Base-by-base conservation (phyloP, 179 eudicot genomes). In the Gypsophila paniculata region DNA sequence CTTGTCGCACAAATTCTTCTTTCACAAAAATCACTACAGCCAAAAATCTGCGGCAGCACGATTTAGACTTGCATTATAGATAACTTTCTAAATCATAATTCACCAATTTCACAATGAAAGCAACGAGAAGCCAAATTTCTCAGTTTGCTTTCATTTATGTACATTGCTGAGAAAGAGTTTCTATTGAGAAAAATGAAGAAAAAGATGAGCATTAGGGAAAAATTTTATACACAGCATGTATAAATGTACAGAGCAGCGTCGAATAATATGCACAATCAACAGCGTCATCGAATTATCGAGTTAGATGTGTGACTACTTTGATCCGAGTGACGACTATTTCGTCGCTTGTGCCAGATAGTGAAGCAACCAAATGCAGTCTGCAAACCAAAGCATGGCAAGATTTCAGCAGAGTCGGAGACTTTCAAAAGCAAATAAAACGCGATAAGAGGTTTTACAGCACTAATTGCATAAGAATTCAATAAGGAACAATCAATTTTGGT, bases 311-410 rank as follows among this genome's bases (percentile, higher is more conserved):
- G 70, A 23, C 70, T 66, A 66, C 18, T 46, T 46, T 23, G 8
- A 66, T 46, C 34, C 6, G 19, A 25, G 19, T 46, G 70, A 23
- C 36, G 36, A 6, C 55, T 54, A 6, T 14, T 66, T 6, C 69
- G 69, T 51, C 12, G 10, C 70, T 23, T 66, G 70, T 46, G 36
- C 7, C 46, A 23, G 70, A 66, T 66, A 5, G 36, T 48, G 70
- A 46, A 66, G 70, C 70, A 66, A 44, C 55, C 70, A 46, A 66
- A 25, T 25, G 55, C 70, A 46, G 70, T 19, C 70, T 66, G 70
- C 52, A 49, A 66, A 48, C 9, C 23, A 48, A 22, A 44, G 18
- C 32, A 25, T 21, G 21, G 46, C 42, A 66, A 23, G 14, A 22
- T 44, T 21, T 66, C 70, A 65, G 54, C 32, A 65, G 54, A 65